Evolutionary conservation across 495 filamentous ascomycete species (phyloP).

Genomic region (Aspergillus avenaceus): DNA sequence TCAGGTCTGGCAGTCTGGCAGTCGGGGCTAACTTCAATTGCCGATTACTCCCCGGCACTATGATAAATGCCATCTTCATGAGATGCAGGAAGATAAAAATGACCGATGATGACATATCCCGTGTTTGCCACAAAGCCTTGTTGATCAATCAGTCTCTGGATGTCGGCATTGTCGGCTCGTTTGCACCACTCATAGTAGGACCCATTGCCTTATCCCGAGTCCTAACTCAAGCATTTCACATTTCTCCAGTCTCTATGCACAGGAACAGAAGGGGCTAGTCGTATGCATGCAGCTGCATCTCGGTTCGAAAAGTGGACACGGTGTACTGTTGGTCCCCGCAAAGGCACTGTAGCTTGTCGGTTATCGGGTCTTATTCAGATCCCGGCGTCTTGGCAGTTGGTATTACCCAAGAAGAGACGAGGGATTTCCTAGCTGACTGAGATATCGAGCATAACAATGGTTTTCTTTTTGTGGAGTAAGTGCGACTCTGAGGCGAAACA

Average conservation of each 20-base stretch:
- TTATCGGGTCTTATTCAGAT: not conserved
- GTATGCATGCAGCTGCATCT: not conserved
- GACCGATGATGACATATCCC: not conserved
- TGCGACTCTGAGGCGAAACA: too few species aligned
- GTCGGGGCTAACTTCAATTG: not conserved
- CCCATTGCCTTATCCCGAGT: not conserved
- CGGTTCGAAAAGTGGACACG: slow-evolving; percentile 5
- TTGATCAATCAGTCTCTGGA: not conserved
- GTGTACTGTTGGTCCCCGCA: slow-evolving; percentile 16
- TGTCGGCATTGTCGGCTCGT: not conserved
- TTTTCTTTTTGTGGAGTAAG: not conserved
- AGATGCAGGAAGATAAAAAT: not conserved
- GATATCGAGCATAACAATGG: not conserved
- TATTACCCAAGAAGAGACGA: slow-evolving; percentile 1
- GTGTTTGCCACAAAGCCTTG: too few species aligned
- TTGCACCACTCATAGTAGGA: not conserved
- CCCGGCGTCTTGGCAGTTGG: slow-evolving; percentile 1
- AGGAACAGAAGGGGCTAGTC: not conserved
- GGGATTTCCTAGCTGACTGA: not conserved
- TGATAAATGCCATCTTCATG: not conserved
- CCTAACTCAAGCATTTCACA: not conserved
- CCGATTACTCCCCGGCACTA: not conserved
- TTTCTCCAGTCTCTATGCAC: not conserved
- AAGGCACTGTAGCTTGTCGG: slow-evolving; percentile 7
- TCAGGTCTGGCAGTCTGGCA: not conserved